Conservation (phyloP, 208 protist species). For the Willaertia magna region DNA sequence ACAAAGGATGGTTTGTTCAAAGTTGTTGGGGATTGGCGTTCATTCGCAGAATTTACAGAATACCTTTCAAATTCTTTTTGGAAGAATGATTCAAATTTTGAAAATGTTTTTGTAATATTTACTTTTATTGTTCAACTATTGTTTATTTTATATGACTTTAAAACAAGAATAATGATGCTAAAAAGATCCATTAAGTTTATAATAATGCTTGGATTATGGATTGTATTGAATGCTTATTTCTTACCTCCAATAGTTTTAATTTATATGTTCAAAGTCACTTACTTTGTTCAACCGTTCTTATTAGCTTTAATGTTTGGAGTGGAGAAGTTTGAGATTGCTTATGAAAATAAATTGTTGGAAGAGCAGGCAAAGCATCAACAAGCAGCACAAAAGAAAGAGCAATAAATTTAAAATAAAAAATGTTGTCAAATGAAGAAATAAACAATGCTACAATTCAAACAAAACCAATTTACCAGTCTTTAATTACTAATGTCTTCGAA, state of each 20-base stretch:
- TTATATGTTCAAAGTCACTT: neutral
- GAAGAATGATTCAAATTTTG: neutral
- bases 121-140: neutral
- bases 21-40: too few relatives aligned
- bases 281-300: neutral
- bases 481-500: neutral
- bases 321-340: neutral
- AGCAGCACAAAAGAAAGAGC: too few relatives aligned
- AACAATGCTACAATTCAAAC: too few relatives aligned
- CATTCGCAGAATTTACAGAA: too few relatives aligned
- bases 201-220: neutral
- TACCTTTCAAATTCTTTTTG: neutral
- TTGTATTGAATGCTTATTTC: neutral
- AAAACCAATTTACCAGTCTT: neutral
- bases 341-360: neutral
- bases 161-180: neutral
- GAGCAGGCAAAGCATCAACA: neutral
- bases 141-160: neutral
- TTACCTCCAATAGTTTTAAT: neutral
- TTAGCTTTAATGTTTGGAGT: neutral
- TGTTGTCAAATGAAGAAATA: too few relatives aligned
- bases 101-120: neutral
- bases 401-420: too few relatives aligned
- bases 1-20: neutral
- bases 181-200: neutral